Conservation (phyloP, 495 filamentous ascomycete genomes). For the Tuber indicum region DNA sequence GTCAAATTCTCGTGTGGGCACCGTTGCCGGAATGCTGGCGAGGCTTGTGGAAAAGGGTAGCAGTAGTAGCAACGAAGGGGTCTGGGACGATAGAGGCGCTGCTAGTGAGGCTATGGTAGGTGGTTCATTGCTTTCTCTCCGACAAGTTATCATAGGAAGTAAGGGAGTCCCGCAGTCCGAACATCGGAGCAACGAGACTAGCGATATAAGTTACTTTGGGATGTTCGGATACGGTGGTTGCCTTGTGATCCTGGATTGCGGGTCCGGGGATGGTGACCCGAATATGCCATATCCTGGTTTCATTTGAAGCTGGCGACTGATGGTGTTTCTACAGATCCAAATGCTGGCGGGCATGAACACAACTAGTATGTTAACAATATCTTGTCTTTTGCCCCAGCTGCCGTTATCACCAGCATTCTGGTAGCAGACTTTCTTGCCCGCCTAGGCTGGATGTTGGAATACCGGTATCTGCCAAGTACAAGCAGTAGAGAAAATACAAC, state of each 20-base stretch:
- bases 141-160: background rate
- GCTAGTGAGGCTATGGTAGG: slow-evolving; percentile 15
- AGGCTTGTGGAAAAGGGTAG: background rate
- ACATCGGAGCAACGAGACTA: background rate
- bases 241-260: background rate
- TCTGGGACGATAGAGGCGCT: slow-evolving; percentile 1
- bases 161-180: background rate
- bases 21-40: slow-evolving; percentile 9
- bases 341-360: slow-evolving; percentile 18
- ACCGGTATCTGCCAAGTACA: background rate
- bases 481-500: background rate
- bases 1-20: background rate
- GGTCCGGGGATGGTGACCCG: background rate
- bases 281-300: background rate
- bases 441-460: background rate
- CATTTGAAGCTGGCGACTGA: background rate
- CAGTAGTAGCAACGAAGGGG: background rate
- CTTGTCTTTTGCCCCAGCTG: no score
- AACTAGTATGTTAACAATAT: background rate
- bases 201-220: background rate
- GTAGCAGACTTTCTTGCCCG: background rate
- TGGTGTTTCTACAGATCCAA: slow-evolving; percentile 5
- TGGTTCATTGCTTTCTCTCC: background rate
- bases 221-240: background rate
- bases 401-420: no score